Evolutionary conservation across 768 basidiomycete genomes (phyloP), one percentile per base, ranked within the genome.

Genomic region (Sporobolomyces pararoseus): DNA sequence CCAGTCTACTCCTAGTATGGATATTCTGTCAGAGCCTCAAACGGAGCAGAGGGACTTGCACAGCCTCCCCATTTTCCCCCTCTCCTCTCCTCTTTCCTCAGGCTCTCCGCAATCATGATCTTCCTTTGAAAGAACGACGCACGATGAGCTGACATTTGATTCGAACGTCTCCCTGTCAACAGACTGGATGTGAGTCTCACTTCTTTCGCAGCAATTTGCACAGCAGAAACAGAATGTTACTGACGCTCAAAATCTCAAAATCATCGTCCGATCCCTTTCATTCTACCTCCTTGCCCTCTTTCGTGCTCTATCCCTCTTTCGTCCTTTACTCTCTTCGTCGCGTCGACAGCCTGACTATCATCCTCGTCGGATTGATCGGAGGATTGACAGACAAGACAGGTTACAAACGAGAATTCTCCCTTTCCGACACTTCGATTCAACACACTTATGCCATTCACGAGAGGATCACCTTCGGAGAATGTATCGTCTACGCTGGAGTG

Each of bases 351-450:
- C 39, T 42, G 31, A 68, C 70, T 3, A 68, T 75, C 65, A 29
- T 71, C 27, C 63, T 71, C 7, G 47, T 74, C 37, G 73, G 37
- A 9, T 4, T 74, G 3, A 63, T 71, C 29, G 69, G 54, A 7
- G 49, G 47, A 37, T 23, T 71, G 14, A 64, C 66, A 5, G 53
- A 49, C 50, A 51, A 51, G 17, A 61, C 57, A 0, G 77, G 78
- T 42, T 93, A 86, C 80, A 83, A 86, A 78, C 81, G 92, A 67
- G 83, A 84, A 47, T 95, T 95, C 79, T 91, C 89, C 1, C 80
- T 92, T 29, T 79, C 83, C 49, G 91, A 95, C 80, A 85, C 85
- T 25, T 85, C 89, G 87, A 66, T 71, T 55, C 76, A 71, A 76
- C 75, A 77, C 68, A 67, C 68, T 61, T 60, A 62, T 52, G 55